Base-by-base conservation (phyloP, 2,329 filamentous ascomycete species). In the Alternaria sp. region DNA sequence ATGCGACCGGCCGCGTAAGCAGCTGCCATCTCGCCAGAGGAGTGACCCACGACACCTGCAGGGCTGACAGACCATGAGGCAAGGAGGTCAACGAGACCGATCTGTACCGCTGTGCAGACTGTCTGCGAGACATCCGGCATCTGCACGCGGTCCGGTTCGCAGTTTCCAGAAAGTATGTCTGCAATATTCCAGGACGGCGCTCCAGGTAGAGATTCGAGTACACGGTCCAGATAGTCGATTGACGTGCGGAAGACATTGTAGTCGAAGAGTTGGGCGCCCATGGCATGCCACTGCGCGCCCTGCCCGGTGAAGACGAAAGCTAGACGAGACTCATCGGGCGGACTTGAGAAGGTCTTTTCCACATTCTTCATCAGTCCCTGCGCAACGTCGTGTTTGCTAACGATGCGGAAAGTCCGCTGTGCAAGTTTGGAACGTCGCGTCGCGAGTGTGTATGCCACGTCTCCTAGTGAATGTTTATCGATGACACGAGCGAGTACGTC, bases 231-330 rank as follows among this genome's bases (percentile, higher is more conserved):
- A 6, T 25, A 11, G 6, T 17, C 13, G 32, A 54, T 21, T 9
- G 51, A 19, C 9, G 23, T 57, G 55, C 11, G 26, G 6, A 10
- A 12, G 7, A 72, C 57, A 2, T 21, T 19, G 11, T 56, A 32
- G 11, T 30, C n/a, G 11, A 56, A 30, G 13, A 75, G 62, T 26
- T 69, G 62, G 0, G 52, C 43, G 8, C 67, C 73, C 72, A 77
- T 76, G 15, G 19, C 36, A 10, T 21, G 19, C 68, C 69, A 77
- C 40, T 77, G 74, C 2, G 72, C 72, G 21, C 73, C 73, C 57
- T 77, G 74, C 3, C 73, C 74, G 8, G 72, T 76, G 51, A 74
- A 77, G 10, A 75, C 63, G 36, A 70, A 71, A 7, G 54, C 59
- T 2, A 82, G 19, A 15, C 32, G 32, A 0, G 32, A 36, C 19